A percentile compares a stretch with the other conserved stretches of the same genome.
phyloP scores from a whole-genome alignment of 345 rosid species.

The Pistacia integerrima region DNA sequence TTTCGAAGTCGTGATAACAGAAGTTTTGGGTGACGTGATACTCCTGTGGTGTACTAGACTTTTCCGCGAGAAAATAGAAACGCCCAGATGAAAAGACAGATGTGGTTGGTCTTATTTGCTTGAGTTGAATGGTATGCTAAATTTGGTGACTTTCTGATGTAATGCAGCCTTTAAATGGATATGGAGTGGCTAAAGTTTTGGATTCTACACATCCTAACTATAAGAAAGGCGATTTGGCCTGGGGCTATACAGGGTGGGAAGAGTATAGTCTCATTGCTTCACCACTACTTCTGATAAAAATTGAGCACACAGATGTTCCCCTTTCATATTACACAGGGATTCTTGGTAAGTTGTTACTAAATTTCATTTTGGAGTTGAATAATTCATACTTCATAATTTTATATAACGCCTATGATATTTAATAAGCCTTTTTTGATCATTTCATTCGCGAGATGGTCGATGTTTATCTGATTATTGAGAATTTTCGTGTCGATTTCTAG shows the following conservation, averaged over 20 bases:
- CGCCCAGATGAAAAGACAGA: too few species aligned
- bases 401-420: not conserved
- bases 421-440: not conserved
- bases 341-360: slow-evolving; percentile 40
- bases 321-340: slow-evolving; percentile 67
- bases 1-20: too few species aligned
- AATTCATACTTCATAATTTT: too few species aligned
- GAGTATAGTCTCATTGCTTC: slow-evolving; percentile 51
- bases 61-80: too few species aligned
- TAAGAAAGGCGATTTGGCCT: slow-evolving; percentile 55
- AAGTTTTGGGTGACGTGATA: too few species aligned
- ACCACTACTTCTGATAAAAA: slow-evolving; percentile 41
- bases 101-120: not conserved
- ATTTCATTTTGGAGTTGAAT: not conserved
- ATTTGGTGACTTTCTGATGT: not conserved
- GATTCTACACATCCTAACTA: slow-evolving; percentile 56
- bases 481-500: slow-evolving; percentile 12
- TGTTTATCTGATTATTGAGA: not conserved
- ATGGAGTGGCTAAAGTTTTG: slow-evolving; percentile 59
- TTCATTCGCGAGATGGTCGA: not conserved
- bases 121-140: not conserved
- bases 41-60: too few species aligned
- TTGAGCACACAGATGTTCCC: slow-evolving; percentile 50
- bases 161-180: slow-evolving; percentile 56
- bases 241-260: slow-evolving; percentile 68